Conservation (phyloP, 306 rosid species). For the Trifolium dubium region DNA sequence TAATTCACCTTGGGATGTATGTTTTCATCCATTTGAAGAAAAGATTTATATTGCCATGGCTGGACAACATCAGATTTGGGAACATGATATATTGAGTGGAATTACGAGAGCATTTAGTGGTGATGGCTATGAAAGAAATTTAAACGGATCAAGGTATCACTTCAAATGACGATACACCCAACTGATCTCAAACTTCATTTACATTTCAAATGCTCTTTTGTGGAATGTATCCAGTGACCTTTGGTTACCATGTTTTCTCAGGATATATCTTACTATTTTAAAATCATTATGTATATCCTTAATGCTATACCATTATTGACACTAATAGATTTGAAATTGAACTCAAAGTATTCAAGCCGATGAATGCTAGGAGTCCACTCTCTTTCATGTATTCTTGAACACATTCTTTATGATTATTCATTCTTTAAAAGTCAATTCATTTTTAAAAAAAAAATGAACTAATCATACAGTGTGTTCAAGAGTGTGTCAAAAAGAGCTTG, state of each 20-base stretch:
- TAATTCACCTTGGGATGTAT: slow-evolving; percentile 98
- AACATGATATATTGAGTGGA: slow-evolving; percentile 67
- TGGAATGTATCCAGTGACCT: slow-evolving; percentile 18
- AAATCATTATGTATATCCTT: slow-evolving; percentile 22
- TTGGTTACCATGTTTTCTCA: slow-evolving; percentile 1
- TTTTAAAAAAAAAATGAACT: neutral
- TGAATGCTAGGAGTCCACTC: neutral
- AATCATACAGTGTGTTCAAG: slow-evolving; percentile 5
- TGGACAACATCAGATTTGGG: slow-evolving; percentile 98
- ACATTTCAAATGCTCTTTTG: slow-evolving; percentile 26
- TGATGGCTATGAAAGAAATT: slow-evolving; percentile 92
- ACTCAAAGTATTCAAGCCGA: slow-evolving; percentile 4
- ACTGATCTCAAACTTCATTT: slow-evolving; percentile 28
- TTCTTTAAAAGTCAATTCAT: neutral
- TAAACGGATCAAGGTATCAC: slow-evolving; percentile 85
- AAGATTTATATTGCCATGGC: slow-evolving; percentile 94
- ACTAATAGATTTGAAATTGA: slow-evolving; percentile 20
- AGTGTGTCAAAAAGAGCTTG: neutral
- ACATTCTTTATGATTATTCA: neutral
- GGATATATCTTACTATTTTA: slow-evolving; percentile 17
- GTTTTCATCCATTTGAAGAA: slow-evolving; percentile 86
- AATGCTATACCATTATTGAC: slow-evolving; percentile 21
- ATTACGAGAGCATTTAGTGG: slow-evolving; percentile 79
- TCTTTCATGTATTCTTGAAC: neutral
- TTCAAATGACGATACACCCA: slow-evolving; percentile 20